Conservation (phyloP, 2,329 filamentous ascomycete species). For the Talaromyces sp. region DNA sequence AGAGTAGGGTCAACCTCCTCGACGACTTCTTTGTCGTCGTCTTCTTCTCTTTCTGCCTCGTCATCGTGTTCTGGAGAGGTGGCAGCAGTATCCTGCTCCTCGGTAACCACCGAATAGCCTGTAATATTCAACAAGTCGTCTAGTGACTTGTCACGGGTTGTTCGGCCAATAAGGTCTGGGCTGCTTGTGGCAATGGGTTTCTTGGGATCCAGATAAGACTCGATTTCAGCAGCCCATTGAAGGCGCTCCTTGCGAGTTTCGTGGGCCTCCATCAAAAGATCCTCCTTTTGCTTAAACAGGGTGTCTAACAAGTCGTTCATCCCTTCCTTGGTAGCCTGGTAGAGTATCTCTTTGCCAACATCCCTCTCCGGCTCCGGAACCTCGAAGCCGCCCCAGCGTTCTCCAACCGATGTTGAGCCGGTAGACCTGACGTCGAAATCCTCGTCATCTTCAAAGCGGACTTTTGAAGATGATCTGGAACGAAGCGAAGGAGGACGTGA, state of each 20-base stretch:
- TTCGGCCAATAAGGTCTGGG: slow-evolving; percentile 13
- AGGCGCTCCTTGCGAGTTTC: slow-evolving; percentile 60
- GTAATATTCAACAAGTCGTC: slow-evolving; percentile 40
- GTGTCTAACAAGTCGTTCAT: slow-evolving; percentile 89
- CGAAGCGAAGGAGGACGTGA: slow-evolving; percentile 45
- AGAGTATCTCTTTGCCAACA: slow-evolving; percentile 81
- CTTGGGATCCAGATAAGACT: slow-evolving; percentile 29
- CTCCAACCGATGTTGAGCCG: slow-evolving; percentile 61
- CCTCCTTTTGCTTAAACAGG: slow-evolving; percentile 77
- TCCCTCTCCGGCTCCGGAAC: slow-evolving; percentile 77
- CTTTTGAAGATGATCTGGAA: slow-evolving; percentile 73
- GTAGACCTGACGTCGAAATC: slow-evolving; percentile 69
- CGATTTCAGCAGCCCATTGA: slow-evolving; percentile 44
- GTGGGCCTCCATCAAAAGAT: slow-evolving; percentile 64
- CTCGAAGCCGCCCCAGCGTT: slow-evolving; percentile 73
- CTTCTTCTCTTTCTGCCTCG: slow-evolving; percentile 19
- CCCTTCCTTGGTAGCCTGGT: slow-evolving; percentile 85
- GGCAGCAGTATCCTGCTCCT: slow-evolving; percentile 14
- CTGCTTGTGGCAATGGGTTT: slow-evolving; percentile 15
- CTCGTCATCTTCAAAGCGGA: slow-evolving; percentile 65
- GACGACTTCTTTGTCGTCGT: slow-evolving; percentile 6
- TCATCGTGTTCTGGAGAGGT: slow-evolving; percentile 1
- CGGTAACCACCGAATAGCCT: slow-evolving; percentile 33
- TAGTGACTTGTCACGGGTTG: slow-evolving; percentile 26
- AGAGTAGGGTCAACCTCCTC: slow-evolving; percentile 39